These are phyloP conservation scores for Colletotrichum lentis DNA, from an alignment of 2,329 filamentous ascomycete genomes.

Conservation along the genomic window DNA sequence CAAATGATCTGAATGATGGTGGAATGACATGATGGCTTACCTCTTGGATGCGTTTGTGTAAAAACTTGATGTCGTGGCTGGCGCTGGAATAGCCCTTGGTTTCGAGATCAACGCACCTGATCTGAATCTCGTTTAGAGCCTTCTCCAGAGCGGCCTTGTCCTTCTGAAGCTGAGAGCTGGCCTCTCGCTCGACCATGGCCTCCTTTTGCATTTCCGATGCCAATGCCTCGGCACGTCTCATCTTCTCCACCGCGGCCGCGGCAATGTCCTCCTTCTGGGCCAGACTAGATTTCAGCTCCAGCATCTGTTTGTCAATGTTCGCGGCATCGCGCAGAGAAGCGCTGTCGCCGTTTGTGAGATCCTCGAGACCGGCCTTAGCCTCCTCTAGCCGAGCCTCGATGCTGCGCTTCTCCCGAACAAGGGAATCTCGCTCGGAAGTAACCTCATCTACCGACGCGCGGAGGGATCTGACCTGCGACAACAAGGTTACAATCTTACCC, in stretches of 20 bases:
- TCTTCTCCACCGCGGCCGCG: conserved; percentile 92
- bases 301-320: conserved; percentile 83
- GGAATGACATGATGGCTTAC: conserved; percentile 59
- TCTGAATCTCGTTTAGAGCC: conserved; percentile 86
- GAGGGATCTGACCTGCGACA: conserved; percentile 87
- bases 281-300: conserved; percentile 86
- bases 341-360: conserved; percentile 83
- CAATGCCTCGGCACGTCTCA: conserved; percentile 90
- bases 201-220: conserved; percentile 92
- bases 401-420: conserved; percentile 88
- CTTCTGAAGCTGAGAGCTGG: conserved; percentile 81
- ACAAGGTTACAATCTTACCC: conserved; percentile 85
- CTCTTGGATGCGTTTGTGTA: conserved; percentile 94
- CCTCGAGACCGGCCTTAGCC: conserved; percentile 86
- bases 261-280: conserved; percentile 95
- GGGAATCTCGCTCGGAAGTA: conserved; percentile 81
- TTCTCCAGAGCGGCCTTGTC: conserved; percentile 92
- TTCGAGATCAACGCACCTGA: conserved; percentile 90
- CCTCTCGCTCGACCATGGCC: conserved; percentile 84
- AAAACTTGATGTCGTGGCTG: conserved; percentile 93
- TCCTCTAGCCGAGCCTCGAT: conserved; percentile 86
- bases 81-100: conserved; percentile 96
- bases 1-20: conserved; percentile 22
- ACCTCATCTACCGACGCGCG: conserved; percentile 87
- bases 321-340: conserved; percentile 91